Evolutionary conservation across 768 basidiomycete genomes (phyloP), one percentile per base, ranked within the genome.

Genomic region (Tylopilus felleus): DNA sequence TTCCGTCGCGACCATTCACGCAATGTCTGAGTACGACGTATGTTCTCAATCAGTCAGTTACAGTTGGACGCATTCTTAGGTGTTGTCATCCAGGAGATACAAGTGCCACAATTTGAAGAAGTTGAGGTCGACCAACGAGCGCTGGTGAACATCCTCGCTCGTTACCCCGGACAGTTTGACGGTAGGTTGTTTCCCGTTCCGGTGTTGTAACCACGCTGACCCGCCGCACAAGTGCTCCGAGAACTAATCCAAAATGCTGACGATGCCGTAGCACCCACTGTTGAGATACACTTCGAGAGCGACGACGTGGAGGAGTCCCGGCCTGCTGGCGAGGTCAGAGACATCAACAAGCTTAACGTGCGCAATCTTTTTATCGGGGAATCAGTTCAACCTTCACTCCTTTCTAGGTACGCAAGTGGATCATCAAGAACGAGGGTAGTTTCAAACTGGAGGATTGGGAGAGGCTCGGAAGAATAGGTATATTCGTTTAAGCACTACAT

Each of bases 241-340:
- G 82, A 36, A 36, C 35, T 36, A 16, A 36, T 36, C 35, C 35
- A 36, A 17, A 36, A 36, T 36, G 35, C 35, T 16, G 80, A 81
- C 56, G 80, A 82, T 67, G 80, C 74, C 1, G 71, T 67, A 4
- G 69, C 75, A 1, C 65, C 52, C 23, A 56, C 48, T 0, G 67
- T 76, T 9, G 66, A 76, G 55, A 61, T 78, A 7, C 68, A 70
- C 38, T 77, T 77, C 53, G 60, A 67, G 41, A 74, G 71, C 1
- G 10, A 35, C 6, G 33, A 9, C 6, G 33, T 6, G 13, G 33
- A 16, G 33, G 14, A 3, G 41, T 28, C 19, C 19, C 39, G 10
- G 17, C 16, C n/a, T 25, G 3, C 23, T 10, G 10, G 23, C 17
- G 10, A 40, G 19, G 14, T 17, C n/a, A 9, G n/a, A 9, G 57